Evolutionary conservation across 768 basidiomycete genomes (phyloP).

Genomic region (Bullera alba): DNA sequence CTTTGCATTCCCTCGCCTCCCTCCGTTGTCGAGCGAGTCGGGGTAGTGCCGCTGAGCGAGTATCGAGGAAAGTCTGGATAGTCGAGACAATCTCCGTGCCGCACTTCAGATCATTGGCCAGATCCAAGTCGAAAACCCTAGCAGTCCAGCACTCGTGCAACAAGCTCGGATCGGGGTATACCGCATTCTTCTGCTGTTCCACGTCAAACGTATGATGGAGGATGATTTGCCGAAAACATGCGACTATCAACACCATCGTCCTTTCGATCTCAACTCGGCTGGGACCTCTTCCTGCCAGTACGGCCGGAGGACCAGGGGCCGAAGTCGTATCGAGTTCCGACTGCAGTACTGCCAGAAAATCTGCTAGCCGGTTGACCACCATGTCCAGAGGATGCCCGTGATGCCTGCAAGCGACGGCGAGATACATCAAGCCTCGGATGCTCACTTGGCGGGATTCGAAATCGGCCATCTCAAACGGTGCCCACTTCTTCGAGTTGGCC

Average conservation of each 20-base stretch:
- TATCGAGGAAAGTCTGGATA: constrained; percentile 59
- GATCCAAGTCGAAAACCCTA: constrained; percentile 51
- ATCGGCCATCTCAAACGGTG: constrained; percentile 62
- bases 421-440: constrained; percentile 67
- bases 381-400: constrained; percentile 53
- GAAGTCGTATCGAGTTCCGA: constrained; percentile 48
- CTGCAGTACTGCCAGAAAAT: constrained; percentile 55
- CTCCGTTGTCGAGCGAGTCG: constrained; percentile 39
- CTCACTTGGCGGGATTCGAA: constrained; percentile 60
- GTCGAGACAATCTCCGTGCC: constrained; percentile 57
- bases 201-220: constrained; percentile 47
- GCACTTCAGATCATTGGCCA: constrained; percentile 52
- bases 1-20: constrained; percentile 49
- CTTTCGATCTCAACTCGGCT: constrained; percentile 42
- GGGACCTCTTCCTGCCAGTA: too few species aligned
- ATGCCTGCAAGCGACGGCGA: constrained; percentile 59
- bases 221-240: constrained; percentile 55
- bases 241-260: constrained; percentile 55
- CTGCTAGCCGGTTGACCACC: constrained; percentile 59
- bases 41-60: constrained; percentile 53
- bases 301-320: constrained; percentile 5
- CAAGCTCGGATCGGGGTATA: constrained; percentile 60
- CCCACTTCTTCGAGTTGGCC: constrained; percentile 60
- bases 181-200: constrained; percentile 22
- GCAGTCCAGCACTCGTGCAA: constrained; percentile 57